A percentile compares a stretch with the other conserved stretches of the same genome.
phyloP scores from a whole-genome alignment of 1,284 basidiomycete genomes.

The Irpex sp. region DNA sequence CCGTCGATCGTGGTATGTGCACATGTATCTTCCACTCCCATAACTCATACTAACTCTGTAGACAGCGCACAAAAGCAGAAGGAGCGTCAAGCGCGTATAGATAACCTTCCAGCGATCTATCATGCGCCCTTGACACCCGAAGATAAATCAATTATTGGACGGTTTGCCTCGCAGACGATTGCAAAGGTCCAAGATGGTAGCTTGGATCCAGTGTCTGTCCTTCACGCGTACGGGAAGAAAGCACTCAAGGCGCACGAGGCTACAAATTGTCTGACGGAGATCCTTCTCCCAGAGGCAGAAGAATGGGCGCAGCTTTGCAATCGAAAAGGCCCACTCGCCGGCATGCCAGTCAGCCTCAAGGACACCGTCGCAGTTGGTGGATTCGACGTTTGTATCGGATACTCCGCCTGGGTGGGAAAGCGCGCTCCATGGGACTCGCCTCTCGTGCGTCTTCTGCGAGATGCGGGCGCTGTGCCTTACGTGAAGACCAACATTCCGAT shows the following conservation, averaged over 20 bases:
- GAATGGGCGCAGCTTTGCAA: constrained; percentile 39
- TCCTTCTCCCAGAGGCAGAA: constrained; percentile 45
- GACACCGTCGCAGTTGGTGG: constrained; percentile 64
- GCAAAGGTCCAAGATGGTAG: constrained; percentile 36
- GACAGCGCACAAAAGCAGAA: constrained; percentile 38
- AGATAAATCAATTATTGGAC: constrained; percentile 38
- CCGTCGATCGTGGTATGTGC: constrained; percentile 29
- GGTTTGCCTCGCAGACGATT: constrained; percentile 38
- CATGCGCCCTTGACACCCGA: constrained; percentile 33
- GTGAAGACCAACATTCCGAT: constrained; percentile 76
- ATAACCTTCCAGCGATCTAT: constrained; percentile 35
- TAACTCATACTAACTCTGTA: not conserved
- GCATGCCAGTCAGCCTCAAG: constrained; percentile 69
- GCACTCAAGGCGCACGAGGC: constrained; percentile 47
- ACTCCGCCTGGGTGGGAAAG: constrained; percentile 55
- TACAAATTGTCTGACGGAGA: constrained; percentile 58
- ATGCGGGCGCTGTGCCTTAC: constrained; percentile 72
- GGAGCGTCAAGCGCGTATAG: constrained; percentile 42
- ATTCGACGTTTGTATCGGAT: constrained; percentile 74
- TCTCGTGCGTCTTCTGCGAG: constrained; percentile 56
- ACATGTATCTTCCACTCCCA: no score
- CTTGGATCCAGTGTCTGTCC: constrained; percentile 37
- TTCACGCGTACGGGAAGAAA: constrained; percentile 48
- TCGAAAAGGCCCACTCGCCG: constrained; percentile 51
- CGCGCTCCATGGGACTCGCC: constrained; percentile 53